Percentiles rank a stretch among this genome's conserved stretches.
phyloP scores from a whole-genome alignment of 1,284 basidiomycete species.

The Boletus sp. region DNA sequence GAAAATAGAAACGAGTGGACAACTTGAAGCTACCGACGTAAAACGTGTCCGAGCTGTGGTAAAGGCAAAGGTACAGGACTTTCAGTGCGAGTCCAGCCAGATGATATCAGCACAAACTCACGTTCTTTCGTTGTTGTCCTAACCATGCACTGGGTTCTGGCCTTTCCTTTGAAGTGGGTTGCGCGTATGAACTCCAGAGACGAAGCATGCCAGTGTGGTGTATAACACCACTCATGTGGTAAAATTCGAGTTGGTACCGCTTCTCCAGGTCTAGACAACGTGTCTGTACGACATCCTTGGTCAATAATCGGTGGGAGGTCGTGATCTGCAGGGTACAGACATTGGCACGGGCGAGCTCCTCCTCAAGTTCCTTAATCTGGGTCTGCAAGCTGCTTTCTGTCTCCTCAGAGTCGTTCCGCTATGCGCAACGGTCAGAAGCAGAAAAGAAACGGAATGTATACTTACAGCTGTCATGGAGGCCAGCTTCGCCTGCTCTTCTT shows the following conservation, averaged over 20 bases:
- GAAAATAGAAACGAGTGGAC: background rate
- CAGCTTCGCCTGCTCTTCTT: conserved; percentile 64
- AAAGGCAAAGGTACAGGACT: background rate
- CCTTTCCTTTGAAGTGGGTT: conserved; percentile 39
- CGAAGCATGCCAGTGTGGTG: conserved; percentile 67
- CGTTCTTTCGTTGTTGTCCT: conserved; percentile 53
- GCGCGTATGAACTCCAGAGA: conserved; percentile 48
- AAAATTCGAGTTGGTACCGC: conserved; percentile 72
- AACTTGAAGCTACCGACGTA: conserved; percentile 20
- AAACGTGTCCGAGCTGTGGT: conserved; percentile 28
- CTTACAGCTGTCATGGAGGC: conserved; percentile 27
- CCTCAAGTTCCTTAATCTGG: conserved; percentile 68
- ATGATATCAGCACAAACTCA: conserved; percentile 26
- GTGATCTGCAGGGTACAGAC: conserved; percentile 33
- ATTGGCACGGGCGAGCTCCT: conserved; percentile 62
- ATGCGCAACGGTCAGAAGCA: conserved; percentile 8
- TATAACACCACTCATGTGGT: conserved; percentile 73
- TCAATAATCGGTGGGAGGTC: background rate
- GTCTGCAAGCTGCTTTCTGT: conserved; percentile 64
- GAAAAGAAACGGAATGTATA: background rate
- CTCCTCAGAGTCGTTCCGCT: conserved; percentile 64
- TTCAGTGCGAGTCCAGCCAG: conserved; percentile 6
- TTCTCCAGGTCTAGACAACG: conserved; percentile 51
- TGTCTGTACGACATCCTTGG: conserved; percentile 37
- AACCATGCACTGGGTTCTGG: conserved; percentile 54